phyloP scores from a whole-genome alignment of 2,329 filamentous ascomycete species.

The Trichoderma simmonsii region DNA sequence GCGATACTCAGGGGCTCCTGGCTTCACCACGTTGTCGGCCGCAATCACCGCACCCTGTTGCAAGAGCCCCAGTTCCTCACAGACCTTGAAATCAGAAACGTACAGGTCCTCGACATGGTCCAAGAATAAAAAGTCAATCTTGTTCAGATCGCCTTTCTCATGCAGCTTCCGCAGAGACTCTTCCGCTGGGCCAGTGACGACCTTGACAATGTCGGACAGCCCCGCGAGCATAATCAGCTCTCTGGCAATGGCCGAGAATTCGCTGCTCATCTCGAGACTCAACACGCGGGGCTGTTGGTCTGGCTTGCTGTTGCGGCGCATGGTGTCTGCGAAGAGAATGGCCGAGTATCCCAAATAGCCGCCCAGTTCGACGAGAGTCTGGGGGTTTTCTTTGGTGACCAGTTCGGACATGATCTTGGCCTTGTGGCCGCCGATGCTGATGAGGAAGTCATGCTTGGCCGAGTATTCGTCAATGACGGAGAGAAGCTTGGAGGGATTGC shows the following conservation, averaged over 20 bases:
- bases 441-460: slow-evolving; percentile 43
- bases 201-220: slow-evolving; percentile 64
- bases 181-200: slow-evolving; percentile 67
- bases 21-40: slow-evolving; percentile 69
- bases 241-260: slow-evolving; percentile 68
- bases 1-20: slow-evolving; percentile 58
- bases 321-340: slow-evolving; percentile 67
- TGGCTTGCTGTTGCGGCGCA: slow-evolving; percentile 46
- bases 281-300: slow-evolving; percentile 62
- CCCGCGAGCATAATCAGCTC: slow-evolving; percentile 72
- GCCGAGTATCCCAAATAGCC: slow-evolving; percentile 81
- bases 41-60: slow-evolving; percentile 59
- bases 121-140: slow-evolving; percentile 71
- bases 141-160: slow-evolving; percentile 47
- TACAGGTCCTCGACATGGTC: slow-evolving; percentile 81
- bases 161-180: slow-evolving; percentile 62
- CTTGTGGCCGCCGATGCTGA: slow-evolving; percentile 77
- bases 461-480: slow-evolving; percentile 6
- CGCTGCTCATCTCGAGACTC: slow-evolving; percentile 70
- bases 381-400: slow-evolving; percentile 63
- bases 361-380: slow-evolving; percentile 73
- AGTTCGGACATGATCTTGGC: slow-evolving; percentile 67
- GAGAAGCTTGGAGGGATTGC: slow-evolving; percentile 1
- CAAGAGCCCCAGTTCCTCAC: slow-evolving; percentile 67
- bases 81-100: slow-evolving; percentile 70